Conservation (phyloP, 305 asterid genomes). For the Fraxinus dipetala region DNA sequence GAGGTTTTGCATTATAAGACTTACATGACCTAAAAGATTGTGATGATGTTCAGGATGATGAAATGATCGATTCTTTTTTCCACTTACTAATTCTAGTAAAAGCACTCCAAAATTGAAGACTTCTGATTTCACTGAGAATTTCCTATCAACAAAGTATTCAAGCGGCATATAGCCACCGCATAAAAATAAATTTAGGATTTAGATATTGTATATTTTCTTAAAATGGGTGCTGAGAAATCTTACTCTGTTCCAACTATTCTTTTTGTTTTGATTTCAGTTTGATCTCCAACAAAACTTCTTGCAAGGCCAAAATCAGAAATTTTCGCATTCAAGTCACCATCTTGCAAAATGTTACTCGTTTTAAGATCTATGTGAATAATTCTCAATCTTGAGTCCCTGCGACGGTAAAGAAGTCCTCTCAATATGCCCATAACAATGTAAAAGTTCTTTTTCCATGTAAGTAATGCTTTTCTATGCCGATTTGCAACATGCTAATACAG, state of each 20-base stretch:
- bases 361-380: not conserved
- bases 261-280: not conserved
- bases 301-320: conserved; percentile 21
- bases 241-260: not conserved
- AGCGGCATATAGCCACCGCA: conserved; percentile 35
- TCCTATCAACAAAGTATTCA: conserved; percentile 29
- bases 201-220: not conserved
- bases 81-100: conserved; percentile 25
- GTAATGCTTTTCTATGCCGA: not conserved
- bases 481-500: not conserved
- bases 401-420: not conserved
- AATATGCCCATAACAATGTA: not conserved
- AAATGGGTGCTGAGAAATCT: not conserved
- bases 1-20: not conserved
- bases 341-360: not conserved
- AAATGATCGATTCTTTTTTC: conserved; percentile 27
- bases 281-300: not conserved
- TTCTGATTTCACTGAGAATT: conserved; percentile 32
- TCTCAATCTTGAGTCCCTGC: not conserved
- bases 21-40: conserved; percentile 39
- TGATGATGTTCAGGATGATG: not conserved
- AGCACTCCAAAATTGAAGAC: conserved; percentile 38
- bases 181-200: not conserved
- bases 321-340: conserved; percentile 5
- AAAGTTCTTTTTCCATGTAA: not conserved